Evolutionary conservation across 371 early-diverging fungal species (phyloP).

Genomic region (Dichotomocladium elegans): DNA sequence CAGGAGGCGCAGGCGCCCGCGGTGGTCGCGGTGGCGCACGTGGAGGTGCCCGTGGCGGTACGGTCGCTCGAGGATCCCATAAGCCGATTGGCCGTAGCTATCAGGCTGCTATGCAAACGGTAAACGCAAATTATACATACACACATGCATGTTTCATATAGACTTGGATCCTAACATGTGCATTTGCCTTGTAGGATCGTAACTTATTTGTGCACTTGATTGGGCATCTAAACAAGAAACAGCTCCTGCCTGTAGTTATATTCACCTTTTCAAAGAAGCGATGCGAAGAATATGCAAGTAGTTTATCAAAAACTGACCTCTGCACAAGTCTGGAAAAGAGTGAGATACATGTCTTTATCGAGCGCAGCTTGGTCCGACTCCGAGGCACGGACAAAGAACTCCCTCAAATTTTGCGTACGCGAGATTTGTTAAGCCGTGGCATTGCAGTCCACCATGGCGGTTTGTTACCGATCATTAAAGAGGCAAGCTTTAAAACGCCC

Average conservation of each 20-base stretch:
- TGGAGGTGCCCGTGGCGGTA: conserved; percentile 51
- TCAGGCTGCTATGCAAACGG: conserved; percentile 36
- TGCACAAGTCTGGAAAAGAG: conserved; percentile 77
- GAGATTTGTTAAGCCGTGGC: conserved; percentile 84
- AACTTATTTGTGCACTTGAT: conserved; percentile 81
- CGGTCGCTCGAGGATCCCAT: conserved; percentile 41
- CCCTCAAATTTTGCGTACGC: conserved; percentile 90
- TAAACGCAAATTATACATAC: conserved; percentile 5
- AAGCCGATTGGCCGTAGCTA: conserved; percentile 38
- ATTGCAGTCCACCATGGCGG: conserved; percentile 99
- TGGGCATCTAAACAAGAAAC: conserved; percentile 68
- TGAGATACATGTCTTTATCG: conserved; percentile 86
- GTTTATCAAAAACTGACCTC: conserved; percentile 75
- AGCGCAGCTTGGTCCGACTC: conserved; percentile 71
- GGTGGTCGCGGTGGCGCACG: conserved; percentile 37
- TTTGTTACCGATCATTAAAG: conserved; percentile 97
- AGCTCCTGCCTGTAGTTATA: conserved; percentile 89
- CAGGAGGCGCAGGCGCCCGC: conserved; percentile 26
- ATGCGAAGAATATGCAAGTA: conserved; percentile 93
- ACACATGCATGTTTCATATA: too few species aligned
- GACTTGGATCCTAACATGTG: too few species aligned
- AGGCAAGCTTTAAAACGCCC: conserved; percentile 42
- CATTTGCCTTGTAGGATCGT: conserved; percentile 49
- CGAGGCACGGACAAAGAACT: conserved; percentile 79
- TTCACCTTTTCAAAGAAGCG: conserved; percentile 97